Evolutionary conservation across 139 green algal genomes (phyloP).

Genomic region (Picochlorum sp.): DNA sequence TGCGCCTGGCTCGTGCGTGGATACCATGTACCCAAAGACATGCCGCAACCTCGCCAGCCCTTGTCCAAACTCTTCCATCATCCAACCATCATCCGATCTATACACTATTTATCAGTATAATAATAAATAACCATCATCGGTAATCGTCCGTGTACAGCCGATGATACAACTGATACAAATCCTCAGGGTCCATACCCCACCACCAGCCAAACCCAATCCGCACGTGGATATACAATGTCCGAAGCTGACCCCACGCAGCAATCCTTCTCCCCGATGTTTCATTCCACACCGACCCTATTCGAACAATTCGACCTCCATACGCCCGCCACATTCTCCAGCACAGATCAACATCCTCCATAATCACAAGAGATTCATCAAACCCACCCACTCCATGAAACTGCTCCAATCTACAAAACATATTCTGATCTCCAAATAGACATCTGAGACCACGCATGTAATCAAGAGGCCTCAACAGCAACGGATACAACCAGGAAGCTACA

Average conservation of each 20-base stretch:
- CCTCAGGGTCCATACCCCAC: conserved; percentile 18
- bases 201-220: conserved; percentile 46
- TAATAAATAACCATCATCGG: conserved; percentile 15
- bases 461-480: conserved; percentile 44
- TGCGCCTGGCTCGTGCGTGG: background rate
- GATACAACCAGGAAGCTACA: conserved; percentile 48
- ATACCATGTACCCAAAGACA: conserved; percentile 16
- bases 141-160: conserved; percentile 49
- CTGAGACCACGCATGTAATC: conserved; percentile 16
- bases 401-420: conserved; percentile 42
- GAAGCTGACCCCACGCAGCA: conserved; percentile 37
- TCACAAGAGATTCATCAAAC: conserved; percentile 43
- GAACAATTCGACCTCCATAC: conserved; percentile 13
- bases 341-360: conserved; percentile 80
- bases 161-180: conserved; percentile 48
- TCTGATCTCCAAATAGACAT: conserved; percentile 63
- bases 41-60: conserved; percentile 14
- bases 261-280: conserved; percentile 56
- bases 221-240: conserved; percentile 46
- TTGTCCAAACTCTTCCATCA: background rate
- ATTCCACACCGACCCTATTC: conserved; percentile 27
- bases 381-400: conserved; percentile 49
- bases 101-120: background rate
- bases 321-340: conserved; percentile 50
- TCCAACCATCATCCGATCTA: background rate